phyloP scores from a whole-genome alignment of 441 rosid species.

The Pelargonium citronellum region DNA sequence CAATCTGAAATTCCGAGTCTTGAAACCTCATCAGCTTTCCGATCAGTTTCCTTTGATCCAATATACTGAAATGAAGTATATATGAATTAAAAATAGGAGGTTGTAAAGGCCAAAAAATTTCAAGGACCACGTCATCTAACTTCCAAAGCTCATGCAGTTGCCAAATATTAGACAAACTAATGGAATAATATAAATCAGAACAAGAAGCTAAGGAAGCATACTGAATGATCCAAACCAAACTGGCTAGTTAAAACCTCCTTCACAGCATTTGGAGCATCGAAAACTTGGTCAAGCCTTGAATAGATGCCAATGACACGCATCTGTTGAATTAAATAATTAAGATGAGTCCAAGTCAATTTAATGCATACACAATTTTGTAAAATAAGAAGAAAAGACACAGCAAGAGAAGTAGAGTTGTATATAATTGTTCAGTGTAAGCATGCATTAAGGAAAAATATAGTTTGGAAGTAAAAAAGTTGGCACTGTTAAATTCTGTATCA shows the following conservation, averaged over 20 bases:
- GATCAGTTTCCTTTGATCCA: constrained; percentile 76
- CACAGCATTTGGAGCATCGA: constrained; percentile 84
- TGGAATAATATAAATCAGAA: constrained; percentile 9
- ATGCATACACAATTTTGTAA: background rate
- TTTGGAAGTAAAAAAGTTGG: background rate
- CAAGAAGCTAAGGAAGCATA: constrained; percentile 32
- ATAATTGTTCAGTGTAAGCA: no score
- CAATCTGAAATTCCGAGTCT: constrained; percentile 64
- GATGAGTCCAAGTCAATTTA: background rate
- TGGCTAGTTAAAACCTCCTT: constrained; percentile 84
- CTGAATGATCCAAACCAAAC: constrained; percentile 61
- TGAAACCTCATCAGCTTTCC: constrained; percentile 72
- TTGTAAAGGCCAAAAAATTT: constrained; percentile 4
- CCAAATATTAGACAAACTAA: background rate
- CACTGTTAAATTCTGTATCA: background rate
- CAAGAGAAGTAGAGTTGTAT: background rate
- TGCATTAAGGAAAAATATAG: no score
- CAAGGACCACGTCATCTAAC: background rate
- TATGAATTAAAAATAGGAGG: constrained; percentile 15
- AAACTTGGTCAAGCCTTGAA: constrained; percentile 80
- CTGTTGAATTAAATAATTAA: constrained; percentile 28
- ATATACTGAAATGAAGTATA: constrained; percentile 48
- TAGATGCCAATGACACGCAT: constrained; percentile 69
- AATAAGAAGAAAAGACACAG: background rate
- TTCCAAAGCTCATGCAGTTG: constrained; percentile 10